Base-by-base conservation (phyloP, 2,329 filamentous ascomycete genomes). In the Ascochyta fabae region DNA sequence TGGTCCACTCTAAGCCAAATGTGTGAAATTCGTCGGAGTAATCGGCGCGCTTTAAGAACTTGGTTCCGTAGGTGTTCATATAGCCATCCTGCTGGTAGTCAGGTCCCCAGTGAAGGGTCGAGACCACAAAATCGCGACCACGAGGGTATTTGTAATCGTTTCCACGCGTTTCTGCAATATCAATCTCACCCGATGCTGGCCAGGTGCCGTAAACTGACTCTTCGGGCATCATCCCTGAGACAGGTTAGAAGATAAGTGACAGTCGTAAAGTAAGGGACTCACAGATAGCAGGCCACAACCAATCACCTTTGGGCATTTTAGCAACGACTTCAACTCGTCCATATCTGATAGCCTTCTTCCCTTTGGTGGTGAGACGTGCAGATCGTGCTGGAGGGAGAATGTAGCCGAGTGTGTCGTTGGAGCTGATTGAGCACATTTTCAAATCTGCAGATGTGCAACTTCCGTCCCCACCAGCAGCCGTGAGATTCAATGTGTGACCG, bases 281-380 rank as follows among this genome's bases (percentile, higher is more conserved):
- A 67, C 90, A 94, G 69, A 95, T 93, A 19, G 90, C 90, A 3
- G 91, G 91, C 91, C 91, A 94, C 12, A 95, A 82, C 91, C 91
- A 95, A 77, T 94, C 90, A 44, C 91, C 91, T 47, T 81, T 75
- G 2, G 91, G 90, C 35, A 94, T 78, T 75, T 88, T 88, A 22
- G 91, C 91, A 1, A 84, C 87, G 6, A 95, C 90, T 72, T 95
- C 89, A 48, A 95, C 83, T 38, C 89, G 88, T 35, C 91, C 91
- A 70, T 91, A 95, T 75, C 87, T 90, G 79, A 95, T 89, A n/a
- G 77, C 81, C 13, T 86, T 86, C 22, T 88, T 85, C 41, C 84
- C 85, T 70, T 85, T 88, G 53, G 89, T 92, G 75, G 87, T 88
- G 76, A 95, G 85, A 55, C 91, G 88, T 13, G 86, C 91, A 0